Conservation (phyloP, 345 rosid genomes). For the Noccaea caerulescens region DNA sequence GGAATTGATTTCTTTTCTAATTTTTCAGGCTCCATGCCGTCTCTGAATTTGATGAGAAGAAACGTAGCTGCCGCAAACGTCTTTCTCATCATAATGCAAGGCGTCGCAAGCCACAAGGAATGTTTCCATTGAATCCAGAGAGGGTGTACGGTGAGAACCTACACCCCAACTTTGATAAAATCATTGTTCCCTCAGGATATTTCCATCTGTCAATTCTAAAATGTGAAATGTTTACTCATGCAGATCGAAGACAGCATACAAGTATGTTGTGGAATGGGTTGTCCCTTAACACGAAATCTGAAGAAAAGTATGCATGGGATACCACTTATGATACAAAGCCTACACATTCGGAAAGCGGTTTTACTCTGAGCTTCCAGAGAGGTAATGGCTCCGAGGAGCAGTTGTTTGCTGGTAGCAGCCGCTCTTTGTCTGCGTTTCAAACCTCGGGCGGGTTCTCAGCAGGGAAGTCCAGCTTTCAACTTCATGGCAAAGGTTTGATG, state of each 20-base stretch:
- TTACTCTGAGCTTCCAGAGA: conserved; percentile 49
- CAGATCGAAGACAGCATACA: conserved; percentile 72
- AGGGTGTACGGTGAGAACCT: conserved; percentile 43
- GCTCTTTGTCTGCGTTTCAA: conserved; percentile 37
- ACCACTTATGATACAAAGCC: conserved; percentile 52
- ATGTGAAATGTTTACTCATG: conserved; percentile 12
- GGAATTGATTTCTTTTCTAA: conserved; percentile 19
- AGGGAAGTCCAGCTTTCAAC: conserved; percentile 30
- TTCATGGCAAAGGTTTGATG: conserved; percentile 32
- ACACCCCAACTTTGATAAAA: conserved; percentile 8
- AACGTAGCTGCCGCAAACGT: conserved; percentile 92
- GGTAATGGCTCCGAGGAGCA: conserved; percentile 51
- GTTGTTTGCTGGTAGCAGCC: conserved; percentile 47
- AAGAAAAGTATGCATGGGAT: conserved; percentile 51
- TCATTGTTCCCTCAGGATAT: conserved; percentile 41
- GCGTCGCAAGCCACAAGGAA: conserved; percentile 87
- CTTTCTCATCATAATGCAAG: conserved; percentile 97
- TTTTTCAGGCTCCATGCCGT: conserved; percentile 74
- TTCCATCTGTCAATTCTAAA: conserved; percentile 21
- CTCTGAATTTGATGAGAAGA: conserved; percentile 89
- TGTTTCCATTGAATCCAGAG: conserved; percentile 53
- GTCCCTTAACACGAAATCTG: conserved; percentile 52
- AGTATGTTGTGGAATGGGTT: conserved; percentile 54
- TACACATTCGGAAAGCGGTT: conserved; percentile 54
- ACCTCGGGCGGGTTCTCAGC: conserved; percentile 49